Conservation (phyloP, 23 red algal species). For the Gracilaria gracilis region DNA sequence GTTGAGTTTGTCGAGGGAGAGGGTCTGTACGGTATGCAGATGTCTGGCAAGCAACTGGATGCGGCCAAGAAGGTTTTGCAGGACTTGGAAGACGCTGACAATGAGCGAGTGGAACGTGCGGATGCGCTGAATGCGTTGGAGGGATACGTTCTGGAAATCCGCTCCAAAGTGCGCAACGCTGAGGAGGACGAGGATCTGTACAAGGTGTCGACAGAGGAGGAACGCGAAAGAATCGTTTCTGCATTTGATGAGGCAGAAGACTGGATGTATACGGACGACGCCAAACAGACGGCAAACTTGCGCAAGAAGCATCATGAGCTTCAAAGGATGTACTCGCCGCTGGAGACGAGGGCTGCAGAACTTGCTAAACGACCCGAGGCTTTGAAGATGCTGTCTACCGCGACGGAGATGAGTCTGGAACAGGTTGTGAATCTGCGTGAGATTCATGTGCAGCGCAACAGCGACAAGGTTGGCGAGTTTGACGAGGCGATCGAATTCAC, state of each 20-base stretch:
- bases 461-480: conserved; percentile 39
- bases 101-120: conserved; percentile 76
- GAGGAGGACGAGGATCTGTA: conserved; percentile 73
- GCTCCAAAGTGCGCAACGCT: conserved; percentile 59
- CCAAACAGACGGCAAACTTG: conserved; percentile 66
- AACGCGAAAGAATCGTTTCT: conserved; percentile 63
- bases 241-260: conserved; percentile 79
- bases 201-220: conserved; percentile 68
- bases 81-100: conserved; percentile 74
- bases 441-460: conserved; percentile 46
- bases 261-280: conserved; percentile 92
- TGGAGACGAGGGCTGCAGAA: conserved; percentile 41
- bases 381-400: conserved; percentile 16
- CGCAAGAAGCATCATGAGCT: conserved; percentile 59
- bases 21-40: conserved; percentile 51
- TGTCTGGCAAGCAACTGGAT: conserved; percentile 65
- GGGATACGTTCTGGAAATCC: conserved; percentile 77
- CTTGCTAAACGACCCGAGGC: conserved; percentile 40
- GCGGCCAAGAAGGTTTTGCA: conserved; percentile 54
- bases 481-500: conserved; percentile 50
- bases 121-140: conserved; percentile 92
- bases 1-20: conserved; percentile 45
- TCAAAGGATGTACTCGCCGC: conserved; percentile 44
- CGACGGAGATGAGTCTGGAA: conserved; percentile 17
- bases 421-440: conserved; percentile 28